Percentiles rank a stretch among this genome's conserved stretches.
phyloP scores from a whole-genome alignment of 768 basidiomycete genomes.

The Sporobolomyces roseus region DNA sequence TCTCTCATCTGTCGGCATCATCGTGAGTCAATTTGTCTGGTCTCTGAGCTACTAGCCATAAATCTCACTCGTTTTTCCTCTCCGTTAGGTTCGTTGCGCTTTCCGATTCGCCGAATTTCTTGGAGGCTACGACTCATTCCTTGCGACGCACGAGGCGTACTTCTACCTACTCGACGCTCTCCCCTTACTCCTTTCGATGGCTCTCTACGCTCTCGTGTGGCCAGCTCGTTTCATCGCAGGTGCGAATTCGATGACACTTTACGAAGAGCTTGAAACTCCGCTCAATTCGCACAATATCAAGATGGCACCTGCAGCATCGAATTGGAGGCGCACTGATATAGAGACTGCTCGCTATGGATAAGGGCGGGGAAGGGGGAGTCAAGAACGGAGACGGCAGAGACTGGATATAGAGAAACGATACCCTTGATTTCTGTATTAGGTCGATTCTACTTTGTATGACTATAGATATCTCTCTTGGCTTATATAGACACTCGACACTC shows the following conservation, averaged over 20 bases:
- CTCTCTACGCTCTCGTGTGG: conserved; percentile 27
- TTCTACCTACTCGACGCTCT: conserved; percentile 40
- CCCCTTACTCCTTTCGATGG: conserved; percentile 33
- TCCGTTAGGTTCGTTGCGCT: conserved; percentile 17
- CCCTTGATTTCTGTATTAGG: no score
- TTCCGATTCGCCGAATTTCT: conserved; percentile 36
- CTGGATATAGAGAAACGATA: no score
- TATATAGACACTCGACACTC: no score
- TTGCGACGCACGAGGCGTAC: conserved; percentile 27
- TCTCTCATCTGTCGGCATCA: conserved; percentile 27
- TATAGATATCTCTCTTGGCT: no score
- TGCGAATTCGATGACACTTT: background rate
- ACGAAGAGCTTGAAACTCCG: background rate
- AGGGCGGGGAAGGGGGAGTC: background rate
- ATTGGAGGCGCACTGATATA: background rate
- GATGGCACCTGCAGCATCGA: background rate
- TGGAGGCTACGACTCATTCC: conserved; percentile 25
- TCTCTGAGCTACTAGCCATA: no score
- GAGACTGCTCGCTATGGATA: background rate
- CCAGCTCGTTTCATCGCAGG: conserved; percentile 35
- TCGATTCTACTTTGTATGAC: no score
- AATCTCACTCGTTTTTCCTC: no score
- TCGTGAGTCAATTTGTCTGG: conserved; percentile 5
- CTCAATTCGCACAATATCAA: background rate
- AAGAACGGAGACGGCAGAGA: no score